Evolutionary conservation across 371 early-diverging fungal species (phyloP).

Genomic region (Encephalitozoon romaleae): DNA sequence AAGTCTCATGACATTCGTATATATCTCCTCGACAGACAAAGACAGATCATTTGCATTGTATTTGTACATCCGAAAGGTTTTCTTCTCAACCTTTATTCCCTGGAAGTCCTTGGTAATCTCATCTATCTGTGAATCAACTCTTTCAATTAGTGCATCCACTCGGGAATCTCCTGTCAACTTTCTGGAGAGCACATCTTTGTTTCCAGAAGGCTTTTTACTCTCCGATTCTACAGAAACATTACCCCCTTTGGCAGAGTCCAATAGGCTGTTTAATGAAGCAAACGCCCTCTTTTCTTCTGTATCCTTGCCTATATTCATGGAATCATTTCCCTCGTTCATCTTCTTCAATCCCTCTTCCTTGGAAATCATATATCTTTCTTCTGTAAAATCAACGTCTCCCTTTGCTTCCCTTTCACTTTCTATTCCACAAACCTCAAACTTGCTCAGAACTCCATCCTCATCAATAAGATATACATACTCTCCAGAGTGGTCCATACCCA

Average conservation of each 20-base stretch:
- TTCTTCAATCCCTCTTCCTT: not conserved
- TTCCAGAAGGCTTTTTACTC: not conserved
- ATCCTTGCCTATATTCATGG: not conserved
- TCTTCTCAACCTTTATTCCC: slow-evolving; percentile 14
- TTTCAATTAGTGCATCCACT: not conserved
- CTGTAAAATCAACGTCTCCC: not conserved
- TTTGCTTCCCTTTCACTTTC: not conserved
- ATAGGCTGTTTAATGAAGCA: not conserved
- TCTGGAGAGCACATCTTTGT: not conserved
- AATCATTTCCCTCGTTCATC: not conserved
- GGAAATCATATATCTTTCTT: not conserved
- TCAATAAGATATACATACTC: not conserved
- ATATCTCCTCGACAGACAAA: not conserved
- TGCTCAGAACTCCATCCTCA: slow-evolving; percentile 2
- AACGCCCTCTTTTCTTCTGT: not conserved
- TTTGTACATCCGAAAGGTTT: not conserved
- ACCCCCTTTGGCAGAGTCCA: not conserved
- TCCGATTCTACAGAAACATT: not conserved
- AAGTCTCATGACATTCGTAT: slow-evolving; percentile 7
- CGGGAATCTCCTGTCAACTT: not conserved
- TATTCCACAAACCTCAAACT: not conserved
- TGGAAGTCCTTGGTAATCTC: not conserved
- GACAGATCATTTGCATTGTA: not conserved
- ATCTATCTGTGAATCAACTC: not conserved
- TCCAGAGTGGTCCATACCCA: slow-evolving; percentile 8